Evolutionary conservation across 2,329 filamentous ascomycete genomes (phyloP).

Genomic region (Alternaria sp.): DNA sequence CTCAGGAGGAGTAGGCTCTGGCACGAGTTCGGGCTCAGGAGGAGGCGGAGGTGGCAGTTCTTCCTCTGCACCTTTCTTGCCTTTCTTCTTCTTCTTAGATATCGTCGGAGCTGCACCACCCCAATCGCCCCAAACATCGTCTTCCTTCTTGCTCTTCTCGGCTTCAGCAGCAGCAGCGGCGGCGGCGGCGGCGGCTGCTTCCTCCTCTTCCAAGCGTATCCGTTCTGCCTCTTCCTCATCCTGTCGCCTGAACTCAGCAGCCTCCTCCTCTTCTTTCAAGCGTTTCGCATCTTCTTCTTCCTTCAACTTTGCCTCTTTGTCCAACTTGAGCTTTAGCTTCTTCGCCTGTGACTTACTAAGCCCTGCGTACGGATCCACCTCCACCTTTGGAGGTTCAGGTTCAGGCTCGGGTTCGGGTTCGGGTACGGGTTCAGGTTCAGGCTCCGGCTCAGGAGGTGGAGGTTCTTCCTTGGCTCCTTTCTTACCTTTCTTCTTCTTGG

Average conservation of each 20-base stretch:
- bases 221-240: slow-evolving; percentile 44
- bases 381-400: slow-evolving; percentile 52
- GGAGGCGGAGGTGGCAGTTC: slow-evolving; percentile 46
- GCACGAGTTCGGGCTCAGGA: slow-evolving; percentile 42
- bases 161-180: slow-evolving; percentile 34
- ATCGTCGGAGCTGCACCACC: slow-evolving; percentile 33
- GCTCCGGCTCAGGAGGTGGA: slow-evolving; percentile 29
- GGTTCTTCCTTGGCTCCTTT: slow-evolving; percentile 33
- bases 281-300: slow-evolving; percentile 30
- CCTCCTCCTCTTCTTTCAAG: slow-evolving; percentile 34
- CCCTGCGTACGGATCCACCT: slow-evolving; percentile 45
- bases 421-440: slow-evolving; percentile 22
- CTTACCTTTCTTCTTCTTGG: slow-evolving; percentile 46
- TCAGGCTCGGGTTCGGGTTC: slow-evolving; percentile 16
- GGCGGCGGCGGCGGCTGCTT: slow-evolving; percentile 38
- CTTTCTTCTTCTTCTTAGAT: slow-evolving; percentile 47
- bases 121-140: slow-evolving; percentile 50
- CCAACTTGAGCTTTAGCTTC: slow-evolving; percentile 50
- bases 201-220: slow-evolving; percentile 35
- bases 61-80: slow-evolving; percentile 42
- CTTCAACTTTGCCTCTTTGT: slow-evolving; percentile 34
- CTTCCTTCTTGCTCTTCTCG: slow-evolving; percentile 42
- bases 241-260: slow-evolving; percentile 28
- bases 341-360: slow-evolving; percentile 44
- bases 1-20: slow-evolving; percentile 37